Conservation (phyloP, 495 filamentous ascomycete genomes). For the Aspergillus affinis region DNA sequence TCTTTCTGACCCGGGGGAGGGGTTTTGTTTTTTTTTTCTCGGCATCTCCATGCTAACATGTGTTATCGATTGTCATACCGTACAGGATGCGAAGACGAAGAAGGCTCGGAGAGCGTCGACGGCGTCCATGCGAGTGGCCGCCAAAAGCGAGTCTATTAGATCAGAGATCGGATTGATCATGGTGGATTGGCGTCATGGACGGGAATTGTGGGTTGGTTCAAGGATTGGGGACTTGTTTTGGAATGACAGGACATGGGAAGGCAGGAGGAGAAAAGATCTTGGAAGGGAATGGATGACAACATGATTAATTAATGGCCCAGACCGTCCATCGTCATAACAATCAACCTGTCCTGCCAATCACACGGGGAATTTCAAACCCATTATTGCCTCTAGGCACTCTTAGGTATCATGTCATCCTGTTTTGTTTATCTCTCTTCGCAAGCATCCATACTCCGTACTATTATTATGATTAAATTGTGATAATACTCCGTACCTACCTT, state of each 20-base stretch:
- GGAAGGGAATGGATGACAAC: not conserved
- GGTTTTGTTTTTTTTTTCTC: too few species aligned
- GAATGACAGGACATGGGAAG: not conserved
- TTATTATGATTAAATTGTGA: too few species aligned
- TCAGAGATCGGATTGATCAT: slow-evolving; percentile 25
- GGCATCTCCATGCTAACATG: not conserved
- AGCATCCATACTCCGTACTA: too few species aligned
- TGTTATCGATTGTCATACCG: slow-evolving; percentile 35
- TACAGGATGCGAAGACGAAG: slow-evolving; percentile 48
- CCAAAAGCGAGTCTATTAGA: slow-evolving; percentile 26
- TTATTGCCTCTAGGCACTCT: too few species aligned
- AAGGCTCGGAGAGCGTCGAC: slow-evolving; percentile 41
- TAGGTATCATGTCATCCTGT: not conserved
- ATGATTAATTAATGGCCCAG: not conserved
- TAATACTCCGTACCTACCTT: too few species aligned
- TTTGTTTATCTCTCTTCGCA: not conserved
- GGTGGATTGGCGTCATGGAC: not conserved
- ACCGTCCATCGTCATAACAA: not conserved
- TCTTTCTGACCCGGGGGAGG: not conserved
- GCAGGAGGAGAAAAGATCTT: not conserved
- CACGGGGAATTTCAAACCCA: not conserved
- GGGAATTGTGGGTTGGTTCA: not conserved
- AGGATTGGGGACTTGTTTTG: not conserved
- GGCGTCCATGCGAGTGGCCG: slow-evolving; percentile 39
- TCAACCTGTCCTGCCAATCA: not conserved